Evolutionary conservation across 345 rosid genomes (phyloP), one percentile per base, ranked within the genome.

Genomic region (Gossypioides kirkii): DNA sequence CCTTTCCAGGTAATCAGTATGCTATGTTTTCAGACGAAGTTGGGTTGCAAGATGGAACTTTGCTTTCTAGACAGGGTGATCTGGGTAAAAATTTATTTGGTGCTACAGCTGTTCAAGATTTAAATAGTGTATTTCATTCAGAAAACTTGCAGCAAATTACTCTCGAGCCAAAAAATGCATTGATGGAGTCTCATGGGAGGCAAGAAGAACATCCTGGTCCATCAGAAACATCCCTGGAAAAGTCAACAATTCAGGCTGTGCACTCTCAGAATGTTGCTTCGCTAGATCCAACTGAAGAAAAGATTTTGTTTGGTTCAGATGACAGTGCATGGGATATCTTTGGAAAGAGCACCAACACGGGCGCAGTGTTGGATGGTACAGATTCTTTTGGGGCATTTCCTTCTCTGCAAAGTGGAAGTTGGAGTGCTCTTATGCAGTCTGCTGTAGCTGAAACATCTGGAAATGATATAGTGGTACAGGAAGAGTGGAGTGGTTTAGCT

Each of bases 391-490:
- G 89, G 78, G 77, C 89, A 71, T 76, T 84, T 77, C 85, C 97
- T 74, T 92, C 97, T 36, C 23, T 90, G 77, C 97, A 89, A 74
- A 89, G 94, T 84, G 99, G 99, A 78, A 88, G 96, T 75, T 95
- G 98, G 99, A 92, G 99, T 86, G 98, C 99, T 71, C 99, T 95
- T 72, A 95, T 95, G 99, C 98, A 88, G 76, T 92, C 99, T 77
- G 99, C 98, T 77, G 90, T 95, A 23, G 96, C 94, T 64, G 99
- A 95, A 87, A 83, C 97, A 74, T 85, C 94, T 53, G 84, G 80
- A 47, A 82, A 78, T 66, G 90, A 88, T 59, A 69, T 77, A 18
- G 87, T 84, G 59, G n/a, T 52, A 61, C 88, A 86, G 62, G 96
- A 87, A 76, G 90, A 87, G 77, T 84, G 89, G 91, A 78, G 80